A percentile compares a stretch with the other conserved stretches of the same genome.
Conservation (phyloP, 805 yeast genomes). For the Zygoascus flipseniorum region DNA sequence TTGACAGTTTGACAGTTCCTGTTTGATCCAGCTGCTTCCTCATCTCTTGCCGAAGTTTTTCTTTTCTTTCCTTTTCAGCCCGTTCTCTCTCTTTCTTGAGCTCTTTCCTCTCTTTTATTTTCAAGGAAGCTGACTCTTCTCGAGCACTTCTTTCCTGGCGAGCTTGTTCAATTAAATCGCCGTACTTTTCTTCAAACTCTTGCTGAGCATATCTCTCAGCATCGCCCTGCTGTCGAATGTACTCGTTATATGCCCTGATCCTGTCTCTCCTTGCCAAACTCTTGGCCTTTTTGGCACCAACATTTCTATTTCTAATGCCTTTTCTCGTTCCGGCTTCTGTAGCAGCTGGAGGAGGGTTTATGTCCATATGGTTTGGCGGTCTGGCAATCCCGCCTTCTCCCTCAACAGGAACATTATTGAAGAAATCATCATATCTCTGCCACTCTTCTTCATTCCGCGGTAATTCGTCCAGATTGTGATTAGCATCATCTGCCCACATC, state of each 20-base stretch:
- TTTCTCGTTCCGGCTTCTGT: not conserved
- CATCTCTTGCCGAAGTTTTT: constrained; percentile 12
- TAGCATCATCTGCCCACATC: constrained; percentile 1
- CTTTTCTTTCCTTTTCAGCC: constrained; percentile 11
- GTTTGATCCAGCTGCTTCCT: constrained; percentile 5
- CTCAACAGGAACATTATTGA: not conserved
- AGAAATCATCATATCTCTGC: constrained; percentile 1
- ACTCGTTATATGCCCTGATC: constrained; percentile 27
- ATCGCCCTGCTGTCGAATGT: constrained; percentile 24
- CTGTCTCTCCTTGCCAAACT: constrained; percentile 27
- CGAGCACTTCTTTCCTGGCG: constrained; percentile 5
- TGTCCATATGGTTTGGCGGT: not conserved
- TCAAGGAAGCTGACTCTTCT: constrained; percentile 12
- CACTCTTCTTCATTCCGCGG: not conserved
- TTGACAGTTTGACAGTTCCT: constrained; percentile 15
- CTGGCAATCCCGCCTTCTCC: constrained; percentile 1
- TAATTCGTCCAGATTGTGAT: not conserved
- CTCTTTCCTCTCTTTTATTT: constrained; percentile 16
- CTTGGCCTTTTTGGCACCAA: constrained; percentile 28
- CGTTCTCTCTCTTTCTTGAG: constrained; percentile 16
- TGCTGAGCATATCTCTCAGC: constrained; percentile 17
- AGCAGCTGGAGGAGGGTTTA: constrained; percentile 2
- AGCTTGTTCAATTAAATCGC: constrained; percentile 26
- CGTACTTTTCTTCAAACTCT: constrained; percentile 22
- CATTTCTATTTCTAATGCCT: constrained; percentile 6